Evolutionary conservation across 306 rosid genomes (phyloP), one percentile per base, ranked within the genome.

Genomic region (Pyrus betulifolia): DNA sequence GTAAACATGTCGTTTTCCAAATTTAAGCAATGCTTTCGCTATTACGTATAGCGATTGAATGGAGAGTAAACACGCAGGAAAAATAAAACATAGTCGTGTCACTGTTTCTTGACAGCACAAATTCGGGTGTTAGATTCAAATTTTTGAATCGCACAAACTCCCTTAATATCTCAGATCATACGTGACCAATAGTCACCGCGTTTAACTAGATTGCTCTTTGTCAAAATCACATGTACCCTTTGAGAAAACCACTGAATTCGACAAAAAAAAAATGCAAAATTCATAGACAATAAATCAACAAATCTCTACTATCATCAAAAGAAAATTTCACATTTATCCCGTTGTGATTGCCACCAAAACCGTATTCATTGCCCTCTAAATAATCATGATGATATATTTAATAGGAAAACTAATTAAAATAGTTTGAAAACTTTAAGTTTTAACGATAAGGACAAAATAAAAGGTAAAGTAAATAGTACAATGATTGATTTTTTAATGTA

Each of bases 291-390:
- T 21, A 49, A 49, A 49, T 49, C 18, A 49, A 49, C 55, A 49
- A 49, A 49, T 49, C 18, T 49, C 3, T 0, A 15, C 55, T 15
- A 49, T 0, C 21, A 49, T 62, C 21, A 22, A 69, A n/a, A 25
- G 42, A 71, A 62, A 65, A 31, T 64, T 64, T 9, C 77, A 14
- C 8, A 27, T 55, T 74, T 42, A 73, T 58, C 21, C 74, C 80
- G 45, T 73, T 12, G 6, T 18, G 8, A 60, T 55, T 6, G 40
- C 40, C 40, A 35, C 42, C 42, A 38, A 6, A 38, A 38, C 42
- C 10, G 2, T 38, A 38, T 38, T 38, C 42, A 0, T 38, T 38
- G 42, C 62, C 76, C 35, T 7, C 13, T 25, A n/a, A 18, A 52
- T 28, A 17, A 76, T 58, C 49, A 54, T 71, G 19, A 25, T n/a